These are phyloP conservation scores for Metrosideros polymorpha DNA, from an alignment of 441 rosid species.

Conservation along the genomic window DNA sequence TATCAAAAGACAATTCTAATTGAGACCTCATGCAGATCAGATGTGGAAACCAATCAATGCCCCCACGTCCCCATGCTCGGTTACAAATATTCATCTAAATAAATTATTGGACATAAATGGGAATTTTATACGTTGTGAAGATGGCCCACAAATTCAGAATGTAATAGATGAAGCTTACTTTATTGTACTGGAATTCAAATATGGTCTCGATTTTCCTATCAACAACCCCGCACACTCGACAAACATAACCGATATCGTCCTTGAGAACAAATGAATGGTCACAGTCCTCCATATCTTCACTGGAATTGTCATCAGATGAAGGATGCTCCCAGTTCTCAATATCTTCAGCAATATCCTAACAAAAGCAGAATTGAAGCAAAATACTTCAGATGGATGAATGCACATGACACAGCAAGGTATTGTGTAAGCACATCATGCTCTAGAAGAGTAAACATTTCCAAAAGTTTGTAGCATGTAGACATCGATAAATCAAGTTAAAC, in stretches of 20 bases:
- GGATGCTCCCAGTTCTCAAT: not conserved
- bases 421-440: not conserved
- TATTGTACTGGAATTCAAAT: slow-evolving; percentile 59
- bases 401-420: not conserved
- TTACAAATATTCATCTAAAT: not conserved
- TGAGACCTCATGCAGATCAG: not conserved
- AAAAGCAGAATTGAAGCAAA: slow-evolving; percentile 11
- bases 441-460: not conserved
- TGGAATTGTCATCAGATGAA: slow-evolving; percentile 10
- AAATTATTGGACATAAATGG: not conserved
- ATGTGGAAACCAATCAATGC: not conserved
- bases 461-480: not conserved
- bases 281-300: slow-evolving; percentile 45
- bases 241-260: slow-evolving; percentile 83
- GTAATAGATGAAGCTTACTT: slow-evolving; percentile 33
- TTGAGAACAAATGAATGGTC: slow-evolving; percentile 56
- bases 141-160: not conserved
- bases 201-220: slow-evolving; percentile 52
- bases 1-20: not conserved
- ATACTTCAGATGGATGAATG: not conserved
- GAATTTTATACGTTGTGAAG: not conserved
- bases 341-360: slow-evolving; percentile 39
- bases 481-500: not conserved
- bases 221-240: slow-evolving; percentile 73
- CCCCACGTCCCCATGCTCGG: not conserved